phyloP scores from a whole-genome alignment of 2,329 filamentous ascomycete genomes.

The Colletotrichum magnum region DNA sequence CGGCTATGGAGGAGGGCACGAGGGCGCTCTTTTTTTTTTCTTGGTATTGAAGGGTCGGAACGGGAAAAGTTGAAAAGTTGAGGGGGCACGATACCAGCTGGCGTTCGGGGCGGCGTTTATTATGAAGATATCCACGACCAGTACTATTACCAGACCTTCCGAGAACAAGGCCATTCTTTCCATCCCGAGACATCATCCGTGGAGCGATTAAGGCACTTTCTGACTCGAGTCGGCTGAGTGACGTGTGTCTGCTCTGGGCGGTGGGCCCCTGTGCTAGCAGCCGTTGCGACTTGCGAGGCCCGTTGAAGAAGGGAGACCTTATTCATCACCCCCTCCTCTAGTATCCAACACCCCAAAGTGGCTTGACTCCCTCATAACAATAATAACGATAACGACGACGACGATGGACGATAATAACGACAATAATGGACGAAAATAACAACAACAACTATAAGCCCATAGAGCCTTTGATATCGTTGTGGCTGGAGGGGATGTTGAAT shows the following conservation, averaged over 20 bases:
- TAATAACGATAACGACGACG: no score
- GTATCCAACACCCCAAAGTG: no score
- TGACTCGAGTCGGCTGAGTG: conserved; percentile 24
- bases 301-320: background rate
- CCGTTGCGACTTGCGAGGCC: background rate
- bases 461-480: no score
- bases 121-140: conserved; percentile 21
- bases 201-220: conserved; percentile 12
- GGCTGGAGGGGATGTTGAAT: no score
- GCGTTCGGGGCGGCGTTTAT: conserved; percentile 31
- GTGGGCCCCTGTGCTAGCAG: conserved; percentile 11
- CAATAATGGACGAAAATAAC: no score
- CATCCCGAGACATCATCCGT: conserved; percentile 15
- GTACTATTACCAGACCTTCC: conserved; percentile 6
- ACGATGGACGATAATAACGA: no score
- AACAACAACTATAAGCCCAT: no score
- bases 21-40: background rate
- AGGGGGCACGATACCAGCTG: conserved; percentile 31
- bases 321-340: no score
- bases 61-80: conserved; percentile 13
- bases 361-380: no score
- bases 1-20: background rate
- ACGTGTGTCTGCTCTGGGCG: conserved; percentile 12
- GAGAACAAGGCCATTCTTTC: background rate
- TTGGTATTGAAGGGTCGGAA: background rate